These are phyloP conservation scores for Effrenium voratum DNA, from an alignment of 73 alveolate genomes.

Conservation along the genomic window DNA sequence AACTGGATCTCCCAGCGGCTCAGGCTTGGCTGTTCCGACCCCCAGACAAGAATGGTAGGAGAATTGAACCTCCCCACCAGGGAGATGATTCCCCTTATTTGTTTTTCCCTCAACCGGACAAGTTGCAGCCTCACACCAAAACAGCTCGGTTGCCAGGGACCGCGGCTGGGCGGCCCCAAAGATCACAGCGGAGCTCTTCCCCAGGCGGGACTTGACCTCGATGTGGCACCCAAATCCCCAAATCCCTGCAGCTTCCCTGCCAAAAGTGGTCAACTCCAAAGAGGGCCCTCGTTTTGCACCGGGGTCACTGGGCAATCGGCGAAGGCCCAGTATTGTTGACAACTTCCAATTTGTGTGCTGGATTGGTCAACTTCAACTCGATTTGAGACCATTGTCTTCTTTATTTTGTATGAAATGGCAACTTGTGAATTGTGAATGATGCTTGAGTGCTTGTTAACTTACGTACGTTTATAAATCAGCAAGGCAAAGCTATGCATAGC, in stretches of 20 bases:
- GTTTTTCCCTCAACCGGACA: too few relatives aligned
- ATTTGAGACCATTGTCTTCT: not conserved
- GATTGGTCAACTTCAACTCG: not conserved
- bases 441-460: too few relatives aligned
- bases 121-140: too few relatives aligned
- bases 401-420: too few relatives aligned
- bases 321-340: too few relatives aligned
- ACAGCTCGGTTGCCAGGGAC: not conserved
- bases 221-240: not conserved
- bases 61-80: too few relatives aligned
- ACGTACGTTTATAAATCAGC: not conserved
- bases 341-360: too few relatives aligned
- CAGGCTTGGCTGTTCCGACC: not conserved
- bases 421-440: too few relatives aligned
- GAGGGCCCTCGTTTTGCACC: not conserved
- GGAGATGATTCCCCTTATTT: too few relatives aligned
- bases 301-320: not conserved
- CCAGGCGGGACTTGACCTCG: not conserved
- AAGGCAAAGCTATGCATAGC: not conserved
- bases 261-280: not conserved
- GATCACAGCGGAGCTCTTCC: constrained; percentile 62
- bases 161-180: constrained; percentile 71
- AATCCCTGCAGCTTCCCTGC: too few relatives aligned
- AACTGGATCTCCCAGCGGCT: constrained; percentile 7
- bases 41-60: not conserved